These are phyloP conservation scores for Salvia splendens DNA, from an alignment of 257 asterid genomes.

Conservation along the genomic window DNA sequence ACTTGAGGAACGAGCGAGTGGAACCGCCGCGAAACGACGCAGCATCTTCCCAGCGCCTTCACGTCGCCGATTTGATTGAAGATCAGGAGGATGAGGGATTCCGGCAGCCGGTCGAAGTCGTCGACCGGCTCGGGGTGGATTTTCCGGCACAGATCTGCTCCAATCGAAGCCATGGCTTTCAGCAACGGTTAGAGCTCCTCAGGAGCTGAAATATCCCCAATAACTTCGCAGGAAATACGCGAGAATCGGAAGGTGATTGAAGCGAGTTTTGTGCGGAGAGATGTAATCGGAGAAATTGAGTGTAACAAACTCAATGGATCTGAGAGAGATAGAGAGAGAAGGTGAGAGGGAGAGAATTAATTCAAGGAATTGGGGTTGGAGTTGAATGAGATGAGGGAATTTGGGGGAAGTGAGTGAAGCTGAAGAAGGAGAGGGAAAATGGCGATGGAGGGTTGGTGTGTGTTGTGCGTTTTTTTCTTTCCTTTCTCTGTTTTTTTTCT, in stretches of 20 bases:
- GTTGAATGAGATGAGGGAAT: constrained; percentile 15
- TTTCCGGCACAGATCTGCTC: constrained; percentile 51
- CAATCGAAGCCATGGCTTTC: constrained; percentile 45
- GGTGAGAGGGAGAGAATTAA: background rate
- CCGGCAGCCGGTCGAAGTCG: constrained; percentile 66
- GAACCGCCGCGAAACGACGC: constrained; percentile 66
- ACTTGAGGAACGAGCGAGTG: constrained; percentile 72
- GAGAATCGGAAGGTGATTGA: background rate
- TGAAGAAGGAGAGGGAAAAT: constrained; percentile 6
- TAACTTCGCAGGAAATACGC: background rate
- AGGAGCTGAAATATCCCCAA: background rate
- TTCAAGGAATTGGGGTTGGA: constrained; percentile 4
- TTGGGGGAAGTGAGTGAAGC: constrained; percentile 14
- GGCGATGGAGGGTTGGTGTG: constrained; percentile 32
- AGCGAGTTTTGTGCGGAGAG: too few species aligned
- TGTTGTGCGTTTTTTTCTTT: background rate
- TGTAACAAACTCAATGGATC: constrained; percentile 11
- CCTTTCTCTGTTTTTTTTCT: background rate
- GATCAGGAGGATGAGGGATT: constrained; percentile 63
- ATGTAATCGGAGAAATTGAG: background rate
- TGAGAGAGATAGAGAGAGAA: background rate
- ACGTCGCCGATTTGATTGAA: constrained; percentile 84
- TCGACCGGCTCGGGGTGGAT: constrained; percentile 59
- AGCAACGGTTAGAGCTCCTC: background rate
- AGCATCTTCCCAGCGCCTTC: constrained; percentile 72